Evolutionary conservation across 805 yeast genomes (phyloP), one percentile per base, ranked within the genome.

Genomic region (Pichia californica): DNA sequence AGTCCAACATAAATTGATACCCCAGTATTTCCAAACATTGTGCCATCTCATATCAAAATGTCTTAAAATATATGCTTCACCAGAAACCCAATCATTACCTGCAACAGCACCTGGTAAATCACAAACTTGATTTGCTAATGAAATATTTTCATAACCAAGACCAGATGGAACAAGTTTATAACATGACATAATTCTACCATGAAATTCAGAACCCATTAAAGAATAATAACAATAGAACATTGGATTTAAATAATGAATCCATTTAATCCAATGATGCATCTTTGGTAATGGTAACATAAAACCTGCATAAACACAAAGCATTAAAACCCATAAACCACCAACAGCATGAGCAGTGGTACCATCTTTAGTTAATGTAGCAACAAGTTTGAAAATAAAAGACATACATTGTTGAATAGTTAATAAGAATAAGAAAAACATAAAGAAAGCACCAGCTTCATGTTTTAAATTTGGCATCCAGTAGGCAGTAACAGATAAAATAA

Each of bases 251-350:
- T 66, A 73, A 51, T 71, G 69, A 51, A 71, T 64, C 78, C 78
- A 73, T 60, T 76, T 72, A 46, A 75, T 71, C 81, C 82, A 77
- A 43, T 76, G 81, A 58, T 74, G 77, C 75, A 72, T 70, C 38
- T 47, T 47, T 40, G 62, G 62, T 42, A 64, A 52, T 56, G 54
- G 70, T 49, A 64, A 61, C 50, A 63, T 73, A 56, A 69, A 77
- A 63, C 74, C 74, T 43, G 81, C 71, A 61, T 71, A 79, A 51
- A 77, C 71, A 61, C 77, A 71, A 65, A 78, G 68, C 55, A 77
- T 74, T 55, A 77, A 59, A 54, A 78, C 73, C 57, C 73, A 66
- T 48, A 71, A 54, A 54, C 79, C 79, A 56, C 76, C 76, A 53
- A 74, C 51, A 28, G 79, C 76, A 48, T 76, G 77, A 8, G 81